Percentiles rank a stretch among this genome's conserved stretches.
These are phyloP conservation scores for Cornus florida DNA, from an alignment of 148 eudicot species.

Conservation along the genomic window DNA sequence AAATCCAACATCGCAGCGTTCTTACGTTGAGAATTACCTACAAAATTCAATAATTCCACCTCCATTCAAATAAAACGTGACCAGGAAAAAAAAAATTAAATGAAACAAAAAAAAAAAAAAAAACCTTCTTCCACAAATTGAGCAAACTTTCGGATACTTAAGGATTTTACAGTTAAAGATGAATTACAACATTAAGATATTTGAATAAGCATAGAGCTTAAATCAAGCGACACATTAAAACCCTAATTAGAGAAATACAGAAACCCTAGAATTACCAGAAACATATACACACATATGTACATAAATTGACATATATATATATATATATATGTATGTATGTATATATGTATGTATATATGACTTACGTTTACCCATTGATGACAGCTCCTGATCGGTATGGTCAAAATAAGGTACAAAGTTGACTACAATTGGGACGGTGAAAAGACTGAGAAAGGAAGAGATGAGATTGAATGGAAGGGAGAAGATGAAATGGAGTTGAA, in stretches of 20 bases:
- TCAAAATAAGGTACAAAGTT: conserved; percentile 37
- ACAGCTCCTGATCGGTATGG: conserved; percentile 6
- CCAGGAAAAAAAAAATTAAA: not conserved
- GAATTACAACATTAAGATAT: too few species aligned
- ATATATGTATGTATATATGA: not conserved
- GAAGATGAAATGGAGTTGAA: conserved; percentile 13
- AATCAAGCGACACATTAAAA: not conserved
- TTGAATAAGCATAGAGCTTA: too few species aligned
- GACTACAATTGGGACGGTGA: conserved; percentile 26
- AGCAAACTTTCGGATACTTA: not conserved
- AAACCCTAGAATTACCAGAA: not conserved
- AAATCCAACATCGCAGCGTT: conserved; percentile 77
- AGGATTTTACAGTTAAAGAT: too few species aligned
- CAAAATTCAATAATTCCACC: not conserved
- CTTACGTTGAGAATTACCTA: conserved; percentile 79
- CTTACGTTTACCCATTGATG: conserved; percentile 71
- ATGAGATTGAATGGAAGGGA: conserved; percentile 25
- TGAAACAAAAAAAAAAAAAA: too few species aligned
- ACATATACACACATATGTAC: not conserved
- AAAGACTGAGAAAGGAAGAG: conserved; percentile 8
- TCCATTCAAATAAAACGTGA: not conserved
- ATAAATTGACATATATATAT: not conserved
- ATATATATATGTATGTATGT: not conserved
- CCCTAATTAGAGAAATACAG: not conserved
- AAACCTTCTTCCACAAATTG: not conserved